Evolutionary conservation across 371 early-diverging fungal species (phyloP), one percentile per base, ranked within the genome.

Genomic region (Mucor racemosus): DNA sequence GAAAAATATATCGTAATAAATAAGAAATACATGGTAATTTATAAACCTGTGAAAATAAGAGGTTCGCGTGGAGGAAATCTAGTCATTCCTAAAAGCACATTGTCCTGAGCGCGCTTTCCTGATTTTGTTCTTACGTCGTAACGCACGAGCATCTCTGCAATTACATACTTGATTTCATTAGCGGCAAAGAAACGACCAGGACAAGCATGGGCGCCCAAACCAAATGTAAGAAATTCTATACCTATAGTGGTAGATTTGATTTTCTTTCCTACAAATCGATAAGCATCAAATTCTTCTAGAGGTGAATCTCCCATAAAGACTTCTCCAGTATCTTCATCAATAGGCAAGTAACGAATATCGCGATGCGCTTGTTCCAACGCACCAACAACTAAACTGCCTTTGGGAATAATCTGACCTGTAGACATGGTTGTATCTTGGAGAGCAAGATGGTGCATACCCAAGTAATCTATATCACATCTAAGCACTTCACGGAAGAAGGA

Each of bases 101-200:
- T 46, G 15, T 79, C 74, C 5, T 48, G 42, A 5, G 74, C 77
- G 5, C 77, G 73, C 34, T 69, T 58, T 5, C 76, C 77, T 35
- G 72, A 63, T n/a, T 50, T 50, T 10, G 80, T 75, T 5, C 35
- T 63, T 0, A 77, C 38, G 14, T 75, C 61, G 38, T 64, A 78
- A 7, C 71, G 68, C 11, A 62, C 62, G 26, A 78, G 62, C 31
- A 78, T 54, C 39, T 75, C 76, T 11, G 69, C 74, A 55, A 79
- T 14, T 1, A 76, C 26, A 58, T 74, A 75, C 40, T 82, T 82
- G 56, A 85, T 75, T 58, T 85, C 83, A 11, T 78, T 78, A 8
- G 76, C 71, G 17, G 85, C 85, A 66, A 85, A 75, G 61, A 68
- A 84, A 13, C 85, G 69, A 35, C 86, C 86, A 34, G 86, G 86